Evolutionary conservation across 1,284 basidiomycete genomes (phyloP), one percentile per base, ranked within the genome.

Genomic region (Papiliotrema flavescens): DNA sequence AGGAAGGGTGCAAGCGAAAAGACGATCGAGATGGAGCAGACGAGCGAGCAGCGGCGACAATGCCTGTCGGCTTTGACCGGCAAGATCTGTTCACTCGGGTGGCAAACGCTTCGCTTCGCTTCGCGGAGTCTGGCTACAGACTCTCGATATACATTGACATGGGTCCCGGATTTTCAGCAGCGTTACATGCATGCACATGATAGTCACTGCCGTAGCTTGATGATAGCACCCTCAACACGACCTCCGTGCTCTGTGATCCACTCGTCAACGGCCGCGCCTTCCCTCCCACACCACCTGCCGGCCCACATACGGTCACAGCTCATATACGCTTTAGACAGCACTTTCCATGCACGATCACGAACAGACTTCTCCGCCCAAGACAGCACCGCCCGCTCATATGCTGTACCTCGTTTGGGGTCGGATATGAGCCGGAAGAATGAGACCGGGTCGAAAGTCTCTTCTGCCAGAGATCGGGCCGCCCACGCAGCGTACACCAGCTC

Each of bases 251-350:
- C 56, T 35, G 45, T 28, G 6, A 65, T 59, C 64, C 63, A 70
- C 13, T 52, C 39, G 39, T 55, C 58, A 2, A 63, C 56, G 0
- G 55, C 55, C 17, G 32, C 52, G 11, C 49, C 56, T 24, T 54
- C 54, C 15, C 19, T 14, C 14, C 28, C 20, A 11, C 42, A 52
- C 26, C 64, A 41, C 17, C 26, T 46, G 3, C 24, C 57, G 0
- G 57, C 71, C 70, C 70, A 73, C 6, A 43, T 54, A 3, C 62
- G 17, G 3, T 55, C 32, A 1, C 53, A 54, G 9, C 58, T 51
- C 22, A 74, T 41, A 51, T 75, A 75, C 5, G 61, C 59, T 44
- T 58, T 63, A 28, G 47, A 55, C 48, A 75, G 23, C 3, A 66
- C 44, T 11, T 57, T 61, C 59, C 65, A 69, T 0, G 68, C 64